phyloP scores from a whole-genome alignment of 139 green algal species.

The Trebouxia sp. region DNA sequence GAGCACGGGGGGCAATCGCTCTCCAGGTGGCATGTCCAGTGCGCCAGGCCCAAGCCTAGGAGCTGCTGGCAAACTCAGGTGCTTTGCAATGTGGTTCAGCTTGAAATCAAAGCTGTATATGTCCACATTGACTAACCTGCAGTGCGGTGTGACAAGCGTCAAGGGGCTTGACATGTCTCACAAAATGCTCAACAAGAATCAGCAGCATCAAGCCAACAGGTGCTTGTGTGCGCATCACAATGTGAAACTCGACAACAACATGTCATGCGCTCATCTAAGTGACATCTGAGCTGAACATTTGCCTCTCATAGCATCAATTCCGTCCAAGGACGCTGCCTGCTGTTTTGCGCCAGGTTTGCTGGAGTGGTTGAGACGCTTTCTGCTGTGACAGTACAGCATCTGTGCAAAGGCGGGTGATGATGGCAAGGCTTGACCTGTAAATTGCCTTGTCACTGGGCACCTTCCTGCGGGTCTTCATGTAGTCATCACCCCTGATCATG shows the following conservation, averaged over 20 bases:
- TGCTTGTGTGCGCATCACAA: not conserved
- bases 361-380: not conserved
- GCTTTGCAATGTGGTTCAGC: slow-evolving; percentile 69
- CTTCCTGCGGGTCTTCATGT: slow-evolving; percentile 69
- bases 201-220: not conserved
- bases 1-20: slow-evolving; percentile 71
- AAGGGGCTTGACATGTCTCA: not conserved
- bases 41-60: slow-evolving; percentile 36
- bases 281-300: not conserved
- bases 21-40: slow-evolving; percentile 38
- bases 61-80: slow-evolving; percentile 64
- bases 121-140: slow-evolving; percentile 69
- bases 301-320: not conserved
- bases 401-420: not conserved
- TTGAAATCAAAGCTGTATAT: slow-evolving; percentile 76
- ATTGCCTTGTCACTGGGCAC: slow-evolving; percentile 49
- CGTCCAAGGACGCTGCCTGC: not conserved
- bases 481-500: slow-evolving; percentile 65
- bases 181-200: not conserved
- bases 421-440: slow-evolving; percentile 51
- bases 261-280: not conserved
- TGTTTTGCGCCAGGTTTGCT: not conserved
- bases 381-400: not conserved
- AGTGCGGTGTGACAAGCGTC: not conserved
- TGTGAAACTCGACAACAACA: not conserved